Percentiles rank a stretch among this genome's conserved stretches.
These are phyloP conservation scores for Serendipita sp. DNA, from an alignment of 768 basidiomycete species.

Conservation along the genomic window DNA sequence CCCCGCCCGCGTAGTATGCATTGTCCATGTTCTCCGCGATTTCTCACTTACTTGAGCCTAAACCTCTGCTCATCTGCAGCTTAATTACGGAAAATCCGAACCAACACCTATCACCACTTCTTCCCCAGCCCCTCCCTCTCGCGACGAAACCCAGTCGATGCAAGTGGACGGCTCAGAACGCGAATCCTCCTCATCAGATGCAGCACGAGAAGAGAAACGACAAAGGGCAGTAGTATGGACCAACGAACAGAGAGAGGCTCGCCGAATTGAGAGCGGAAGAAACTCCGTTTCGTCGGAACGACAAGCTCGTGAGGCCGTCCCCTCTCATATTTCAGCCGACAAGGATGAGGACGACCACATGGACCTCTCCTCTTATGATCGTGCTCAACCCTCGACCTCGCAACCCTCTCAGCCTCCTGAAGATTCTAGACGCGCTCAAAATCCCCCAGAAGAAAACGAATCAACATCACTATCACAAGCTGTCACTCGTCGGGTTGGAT, in stretches of 20 bases:
- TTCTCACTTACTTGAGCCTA: too few species aligned
- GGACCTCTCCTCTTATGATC: slow-evolving; percentile 1
- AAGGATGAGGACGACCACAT: neutral
- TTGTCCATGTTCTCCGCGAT: neutral
- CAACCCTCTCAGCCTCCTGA: neutral
- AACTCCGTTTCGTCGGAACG: slow-evolving; percentile 3
- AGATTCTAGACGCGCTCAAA: neutral
- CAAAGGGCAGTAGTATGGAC: neutral
- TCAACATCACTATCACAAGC: slow-evolving; percentile 10
- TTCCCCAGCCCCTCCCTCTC: neutral
- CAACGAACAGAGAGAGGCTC: neutral
- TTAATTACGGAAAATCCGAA: slow-evolving; percentile 1
- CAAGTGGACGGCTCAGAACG: neutral
- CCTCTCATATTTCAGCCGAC: neutral
- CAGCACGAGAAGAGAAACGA: neutral
- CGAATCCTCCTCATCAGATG: neutral
- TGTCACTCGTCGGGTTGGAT: slow-evolving; percentile 63
- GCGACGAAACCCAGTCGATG: neutral
- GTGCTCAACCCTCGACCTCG: neutral
- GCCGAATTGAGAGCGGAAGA: slow-evolving; percentile 1
- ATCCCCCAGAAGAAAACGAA: neutral
- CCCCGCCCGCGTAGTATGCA: slow-evolving; percentile 22
- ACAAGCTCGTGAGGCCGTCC: neutral
- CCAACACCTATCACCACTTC: neutral
- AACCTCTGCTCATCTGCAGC: neutral